Conservation (phyloP, 345 rosid species). For the Pelargonium nanum region DNA sequence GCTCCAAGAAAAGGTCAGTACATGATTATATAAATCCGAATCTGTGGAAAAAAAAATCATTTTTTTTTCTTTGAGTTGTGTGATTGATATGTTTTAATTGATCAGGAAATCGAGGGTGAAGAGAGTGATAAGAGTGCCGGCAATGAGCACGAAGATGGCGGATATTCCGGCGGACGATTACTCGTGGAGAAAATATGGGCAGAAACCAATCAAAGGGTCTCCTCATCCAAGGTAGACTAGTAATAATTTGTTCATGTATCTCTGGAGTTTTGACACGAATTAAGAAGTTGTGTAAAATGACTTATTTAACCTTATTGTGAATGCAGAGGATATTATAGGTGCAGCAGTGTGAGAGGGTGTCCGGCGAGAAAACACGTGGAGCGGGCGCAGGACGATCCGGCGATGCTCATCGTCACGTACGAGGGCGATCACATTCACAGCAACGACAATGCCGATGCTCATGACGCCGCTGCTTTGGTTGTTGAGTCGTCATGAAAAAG, state of each 20-base stretch:
- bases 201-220: conserved; percentile 93
- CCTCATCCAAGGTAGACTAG: conserved; percentile 78
- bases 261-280: not conserved
- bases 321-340: conserved; percentile 83
- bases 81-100: not conserved
- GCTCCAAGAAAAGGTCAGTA: conserved; percentile 75
- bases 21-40: not conserved
- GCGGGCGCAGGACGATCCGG: conserved; percentile 63
- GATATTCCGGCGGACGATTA: conserved; percentile 84
- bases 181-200: conserved; percentile 96
- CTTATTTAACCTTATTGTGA: conserved; percentile 5
- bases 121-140: conserved; percentile 66
- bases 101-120: conserved; percentile 63
- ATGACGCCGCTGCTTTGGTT: conserved; percentile 26
- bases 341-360: conserved; percentile 81
- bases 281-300: too few relatives aligned
- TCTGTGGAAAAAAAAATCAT: not conserved
- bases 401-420: conserved; percentile 73
- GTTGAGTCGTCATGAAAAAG: conserved; percentile 50
- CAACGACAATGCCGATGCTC: conserved; percentile 19
- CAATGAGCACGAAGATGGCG: conserved; percentile 72
- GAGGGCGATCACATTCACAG: conserved; percentile 78
- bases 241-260: not conserved
- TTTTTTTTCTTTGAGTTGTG: not conserved
- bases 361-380: conserved; percentile 96